A percentile compares a stretch with the other conserved stretches of the same genome.
Evolutionary conservation across 768 basidiomycete species (phyloP).

Genomic region (Kwoniella dejecticola): DNA sequence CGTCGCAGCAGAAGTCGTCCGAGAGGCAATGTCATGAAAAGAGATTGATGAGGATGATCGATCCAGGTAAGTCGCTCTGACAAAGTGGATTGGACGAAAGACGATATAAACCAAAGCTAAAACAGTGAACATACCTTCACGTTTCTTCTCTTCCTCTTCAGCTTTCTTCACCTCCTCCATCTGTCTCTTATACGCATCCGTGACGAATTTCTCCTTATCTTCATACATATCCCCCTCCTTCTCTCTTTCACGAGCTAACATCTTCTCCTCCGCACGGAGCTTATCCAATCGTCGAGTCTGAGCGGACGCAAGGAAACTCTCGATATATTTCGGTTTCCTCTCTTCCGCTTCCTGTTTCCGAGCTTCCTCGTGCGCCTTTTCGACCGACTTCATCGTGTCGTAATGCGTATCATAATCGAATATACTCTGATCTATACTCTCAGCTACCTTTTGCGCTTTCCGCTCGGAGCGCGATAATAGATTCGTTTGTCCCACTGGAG

Average conservation of each 20-base stretch:
- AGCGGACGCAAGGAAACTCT: constrained; percentile 73
- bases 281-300: constrained; percentile 85
- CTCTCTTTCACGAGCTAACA: constrained; percentile 91
- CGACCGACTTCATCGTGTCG: constrained; percentile 90
- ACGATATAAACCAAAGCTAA: neutral
- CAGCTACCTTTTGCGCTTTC: constrained; percentile 69
- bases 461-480: constrained; percentile 40
- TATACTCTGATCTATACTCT: constrained; percentile 74
- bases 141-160: constrained; percentile 85
- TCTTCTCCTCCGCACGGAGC: constrained; percentile 93
- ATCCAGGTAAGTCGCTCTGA: neutral
- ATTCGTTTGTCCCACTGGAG: constrained; percentile 5
- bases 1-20: too few relatives aligned
- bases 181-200: constrained; percentile 94
- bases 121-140: constrained; percentile 69
- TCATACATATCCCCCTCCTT: constrained; percentile 88
- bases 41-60: too few relatives aligned
- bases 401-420: constrained; percentile 96
- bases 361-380: constrained; percentile 69
- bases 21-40: too few relatives aligned
- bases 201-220: constrained; percentile 97
- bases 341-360: constrained; percentile 76
- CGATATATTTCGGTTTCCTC: constrained; percentile 95
- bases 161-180: constrained; percentile 86
- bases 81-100: neutral